Evolutionary conservation across 768 basidiomycete genomes (phyloP), one percentile per base, ranked within the genome.

Genomic region (Boletus insuetus): DNA sequence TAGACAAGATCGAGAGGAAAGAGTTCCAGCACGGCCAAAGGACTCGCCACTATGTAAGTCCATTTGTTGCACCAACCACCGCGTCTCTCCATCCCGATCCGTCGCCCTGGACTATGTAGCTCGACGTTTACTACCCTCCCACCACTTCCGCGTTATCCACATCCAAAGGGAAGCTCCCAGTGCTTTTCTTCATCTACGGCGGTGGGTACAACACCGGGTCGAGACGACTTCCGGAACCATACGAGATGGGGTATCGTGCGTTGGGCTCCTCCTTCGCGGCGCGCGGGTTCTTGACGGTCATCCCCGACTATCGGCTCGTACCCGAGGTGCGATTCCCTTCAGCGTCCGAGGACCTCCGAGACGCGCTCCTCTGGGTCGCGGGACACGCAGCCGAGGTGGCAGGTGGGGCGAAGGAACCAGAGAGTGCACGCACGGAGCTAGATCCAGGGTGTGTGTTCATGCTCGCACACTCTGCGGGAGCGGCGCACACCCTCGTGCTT

Each of bases 291-390:
- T 56, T 86, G 58, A 81, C 80, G n/a, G 71, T 87, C 59, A 82
- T 89, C 58, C 78, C 86, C 0, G 85, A 89, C 70, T 88, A 89
- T 59, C 81, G 84, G 0, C 78, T 89, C 39, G 79, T 79, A 5
- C 86, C 86, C 6, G 63, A 78, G 31, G 78, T 77, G 53, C 73
- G 66, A n/a, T 87, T 79, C 65, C 87, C 87, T 0, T 74, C 72
- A 0, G 74, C 79, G 1, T 77, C 77, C 0, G 76, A 82, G 58
- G 86, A 87, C 61, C 64, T 87, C 8, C 79, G 79, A 13, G 83
- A 86, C 56, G 84, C 86, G 12, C 62, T 85, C 8, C 61, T 74
- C 20, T 88, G 85, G 83, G 69, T 77, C 29, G 79, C 52, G 40
- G 73, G 35, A 66, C 84, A 73, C 16, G 62, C 54, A 7, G 39